A percentile compares a stretch with the other conserved stretches of the same genome.
Conservation (phyloP, 306 rosid species). For the Geum urbanum region DNA sequence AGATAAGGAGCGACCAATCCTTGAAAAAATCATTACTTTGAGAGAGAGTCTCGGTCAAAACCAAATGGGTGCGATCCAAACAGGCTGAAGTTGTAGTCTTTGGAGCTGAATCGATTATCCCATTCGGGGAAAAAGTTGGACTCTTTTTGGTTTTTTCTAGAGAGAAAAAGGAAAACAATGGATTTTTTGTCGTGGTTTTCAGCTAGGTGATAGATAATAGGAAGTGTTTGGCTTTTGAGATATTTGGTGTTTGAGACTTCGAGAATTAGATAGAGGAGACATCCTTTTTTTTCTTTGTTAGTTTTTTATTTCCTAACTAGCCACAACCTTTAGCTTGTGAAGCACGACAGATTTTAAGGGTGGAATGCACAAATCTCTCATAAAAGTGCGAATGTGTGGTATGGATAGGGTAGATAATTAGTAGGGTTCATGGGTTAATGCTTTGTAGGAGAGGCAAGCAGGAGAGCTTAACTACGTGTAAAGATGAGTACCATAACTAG, state of each 20-base stretch:
- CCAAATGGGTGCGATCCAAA: constrained; percentile 15
- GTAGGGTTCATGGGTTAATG: background rate
- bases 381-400: background rate
- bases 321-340: constrained; percentile 30
- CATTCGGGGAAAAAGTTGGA: constrained; percentile 7
- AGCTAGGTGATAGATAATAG: background rate
- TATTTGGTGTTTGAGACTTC: background rate
- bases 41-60: constrained; percentile 3
- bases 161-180: background rate
- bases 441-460: background rate
- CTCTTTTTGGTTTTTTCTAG: background rate
- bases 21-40: constrained; percentile 51
- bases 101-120: constrained; percentile 1
- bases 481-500: background rate
- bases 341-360: constrained; percentile 25
- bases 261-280: too few species aligned
- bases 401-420: background rate
- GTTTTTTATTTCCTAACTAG: background rate
- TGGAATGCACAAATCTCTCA: constrained; percentile 1
- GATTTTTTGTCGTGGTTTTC: background rate
- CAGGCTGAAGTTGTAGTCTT: background rate
- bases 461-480: background rate
- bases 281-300: background rate
- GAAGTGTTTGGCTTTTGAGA: background rate
- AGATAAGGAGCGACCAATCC: constrained; percentile 59